Evolutionary conservation across 257 asterid species (phyloP), one percentile per base, ranked within the genome.

Genomic region (Hygrophila difformis): DNA sequence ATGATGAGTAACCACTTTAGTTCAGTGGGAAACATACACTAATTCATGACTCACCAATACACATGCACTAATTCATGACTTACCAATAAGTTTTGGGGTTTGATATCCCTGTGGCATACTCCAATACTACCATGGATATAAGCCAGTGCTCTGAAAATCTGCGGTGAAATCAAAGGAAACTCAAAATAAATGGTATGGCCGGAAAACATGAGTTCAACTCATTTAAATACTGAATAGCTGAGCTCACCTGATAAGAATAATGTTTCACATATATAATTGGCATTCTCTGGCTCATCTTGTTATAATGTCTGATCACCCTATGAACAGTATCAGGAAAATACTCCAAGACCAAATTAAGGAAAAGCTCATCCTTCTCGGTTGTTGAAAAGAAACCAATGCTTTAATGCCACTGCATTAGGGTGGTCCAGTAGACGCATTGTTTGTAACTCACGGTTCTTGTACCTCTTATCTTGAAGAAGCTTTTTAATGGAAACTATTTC

Each of bases 381-480:
- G 94, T 78, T 17, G 94, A 85, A 65, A 71, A 81, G 82, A 81
- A 85, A 57, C n/a, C 87, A 81, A 59, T 85, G 95, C 64, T 64
- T 81, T 53, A 85, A 59, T 17, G 75, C 69, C 56, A 78, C 83
- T 12, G 68, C 78, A 55, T 81, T 85, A 8, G 95, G 87, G 67
- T 85, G 95, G 61, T 85, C 94, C 42, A n/a, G n/a, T n/a, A n/a
- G n/a, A n/a, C n/a, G n/a, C n/a, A n/a, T n/a, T n/a, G n/a, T n/a
- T n/a, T n/a, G n/a, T 54, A 85, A 74, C 70, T 81, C 95, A 38
- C 94, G 71, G 67, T 81, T 85, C 73, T 85, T 81, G 85, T 85
- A 85, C 59, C 87, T 70, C 87, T 75, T 81, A 59, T 85, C 95
- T 61, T 85, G 94, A 62, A 85, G 93, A 53, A 85, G 93, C 78